Percentiles rank a stretch among this genome's conserved stretches.
Conservation (phyloP, 495 filamentous ascomycete genomes). For the Daldinia childiae region DNA sequence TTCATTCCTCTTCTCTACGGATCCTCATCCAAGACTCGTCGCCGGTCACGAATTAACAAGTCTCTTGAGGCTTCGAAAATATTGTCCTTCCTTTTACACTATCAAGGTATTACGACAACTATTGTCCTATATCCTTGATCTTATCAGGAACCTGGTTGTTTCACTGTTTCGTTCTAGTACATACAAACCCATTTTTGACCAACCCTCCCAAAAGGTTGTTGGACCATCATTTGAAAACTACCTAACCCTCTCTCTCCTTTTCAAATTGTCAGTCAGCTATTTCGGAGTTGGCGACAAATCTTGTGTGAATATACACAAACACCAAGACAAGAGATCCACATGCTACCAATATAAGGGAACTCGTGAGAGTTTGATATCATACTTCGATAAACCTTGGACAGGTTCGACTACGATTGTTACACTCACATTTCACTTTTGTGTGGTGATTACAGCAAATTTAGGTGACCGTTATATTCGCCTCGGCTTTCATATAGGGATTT, state of each 20-base stretch:
- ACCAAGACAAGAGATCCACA: slow-evolving; percentile 24
- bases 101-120: slow-evolving; percentile 7
- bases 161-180: slow-evolving; percentile 42
- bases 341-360: slow-evolving; percentile 33
- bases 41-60: slow-evolving; percentile 43
- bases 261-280: slow-evolving; percentile 1
- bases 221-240: slow-evolving; percentile 20
- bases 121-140: slow-evolving; percentile 33
- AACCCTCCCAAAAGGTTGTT: slow-evolving; percentile 17
- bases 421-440: slow-evolving; percentile 35
- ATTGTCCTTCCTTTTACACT: slow-evolving; percentile 33
- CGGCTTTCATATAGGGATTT: slow-evolving; percentile 26
- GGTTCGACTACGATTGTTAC: slow-evolving; percentile 21
- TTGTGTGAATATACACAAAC: slow-evolving; percentile 16
- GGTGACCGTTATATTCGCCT: slow-evolving; percentile 25
- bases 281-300: slow-evolving; percentile 13
- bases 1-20: slow-evolving; percentile 30
- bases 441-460: slow-evolving; percentile 23
- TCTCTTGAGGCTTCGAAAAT: slow-evolving; percentile 22
- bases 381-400: slow-evolving; percentile 32
- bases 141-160: slow-evolving; percentile 44
- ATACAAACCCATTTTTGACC: slow-evolving; percentile 24
- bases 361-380: slow-evolving; percentile 35
- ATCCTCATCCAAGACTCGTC: slow-evolving; percentile 37
- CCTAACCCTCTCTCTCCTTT: slow-evolving; percentile 15